Percentiles rank a stretch among this genome's conserved stretches.
These are phyloP conservation scores for Sclerotinia borealis DNA, from an alignment of 2,329 filamentous ascomycete species.

Conservation along the genomic window DNA sequence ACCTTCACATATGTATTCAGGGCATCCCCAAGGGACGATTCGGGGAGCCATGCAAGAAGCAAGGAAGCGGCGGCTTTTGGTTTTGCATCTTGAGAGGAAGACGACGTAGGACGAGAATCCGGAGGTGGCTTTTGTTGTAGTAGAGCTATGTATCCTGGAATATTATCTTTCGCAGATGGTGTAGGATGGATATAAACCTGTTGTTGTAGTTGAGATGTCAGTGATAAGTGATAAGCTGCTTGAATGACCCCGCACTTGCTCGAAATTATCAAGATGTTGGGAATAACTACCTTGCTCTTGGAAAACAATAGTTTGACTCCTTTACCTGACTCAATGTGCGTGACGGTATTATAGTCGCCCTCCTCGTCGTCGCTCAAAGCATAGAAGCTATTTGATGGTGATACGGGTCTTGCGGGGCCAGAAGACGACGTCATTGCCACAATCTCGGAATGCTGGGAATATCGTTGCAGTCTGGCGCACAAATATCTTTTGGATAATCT, in stretches of 20 bases:
- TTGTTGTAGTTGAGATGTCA: conserved; percentile 20
- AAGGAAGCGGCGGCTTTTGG: conserved; percentile 61
- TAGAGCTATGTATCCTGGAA: conserved; percentile 86
- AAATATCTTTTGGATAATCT: not conserved
- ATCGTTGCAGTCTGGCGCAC: not conserved
- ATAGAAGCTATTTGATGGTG: conserved; percentile 84
- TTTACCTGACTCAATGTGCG: conserved; percentile 66
- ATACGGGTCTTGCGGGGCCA: conserved; percentile 41
- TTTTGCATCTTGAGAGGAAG: conserved; percentile 37
- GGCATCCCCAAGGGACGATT: conserved; percentile 78
- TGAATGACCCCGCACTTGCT: conserved; percentile 14
- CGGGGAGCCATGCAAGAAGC: conserved; percentile 88
- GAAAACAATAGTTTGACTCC: conserved; percentile 92
- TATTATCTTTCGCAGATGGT: conserved; percentile 90
- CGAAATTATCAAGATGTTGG: not conserved
- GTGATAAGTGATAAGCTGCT: not conserved
- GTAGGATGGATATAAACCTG: conserved; percentile 95
- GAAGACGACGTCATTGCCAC: conserved; percentile 30
- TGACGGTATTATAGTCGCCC: conserved; percentile 89
- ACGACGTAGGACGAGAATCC: conserved; percentile 24
- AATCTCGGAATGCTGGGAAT: not conserved
- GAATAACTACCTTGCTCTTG: conserved; percentile 76
- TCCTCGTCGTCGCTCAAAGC: conserved; percentile 96
- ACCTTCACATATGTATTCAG: conserved; percentile 93
- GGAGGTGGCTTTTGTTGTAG: conserved; percentile 72